A percentile compares a stretch with the other conserved stretches of the same genome.
Evolutionary conservation across 2,329 filamentous ascomycete species (phyloP).

Genomic region (Grosmannia clavigera): DNA sequence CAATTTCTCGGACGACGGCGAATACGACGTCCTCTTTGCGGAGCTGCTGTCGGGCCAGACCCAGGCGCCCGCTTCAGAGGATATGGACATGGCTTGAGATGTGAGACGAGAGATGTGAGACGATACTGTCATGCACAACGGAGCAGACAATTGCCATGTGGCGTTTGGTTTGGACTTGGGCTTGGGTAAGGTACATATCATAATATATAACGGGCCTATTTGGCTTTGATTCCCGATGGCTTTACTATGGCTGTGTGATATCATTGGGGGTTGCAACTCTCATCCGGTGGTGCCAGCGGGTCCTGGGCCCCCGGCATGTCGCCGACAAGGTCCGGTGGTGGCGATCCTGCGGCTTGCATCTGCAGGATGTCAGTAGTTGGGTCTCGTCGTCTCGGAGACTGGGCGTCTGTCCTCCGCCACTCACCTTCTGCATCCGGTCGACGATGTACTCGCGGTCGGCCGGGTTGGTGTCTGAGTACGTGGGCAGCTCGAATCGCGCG

Average conservation of each 20-base stretch:
- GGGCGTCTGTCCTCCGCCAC: not conserved
- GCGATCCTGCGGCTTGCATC: conserved; percentile 95
- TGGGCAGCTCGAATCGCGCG: conserved; percentile 68
- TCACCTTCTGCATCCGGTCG: conserved; percentile 92
- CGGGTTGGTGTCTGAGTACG: conserved; percentile 71
- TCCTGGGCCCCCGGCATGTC: conserved; percentile 79
- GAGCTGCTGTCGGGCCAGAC: conserved; percentile 42
- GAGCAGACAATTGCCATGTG: not conserved
- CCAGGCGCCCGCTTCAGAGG: conserved; percentile 14
- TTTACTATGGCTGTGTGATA: not conserved
- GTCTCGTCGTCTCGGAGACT: not conserved
- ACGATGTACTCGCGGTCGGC: conserved; percentile 85
- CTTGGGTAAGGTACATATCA: not conserved
- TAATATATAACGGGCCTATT: not conserved
- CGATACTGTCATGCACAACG: not conserved
- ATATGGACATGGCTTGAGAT: conserved; percentile 35
- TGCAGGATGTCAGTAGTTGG: conserved; percentile 23
- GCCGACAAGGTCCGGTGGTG: conserved; percentile 80
- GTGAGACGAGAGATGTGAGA: not conserved
- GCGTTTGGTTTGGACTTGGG: not conserved
- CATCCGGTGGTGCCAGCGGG: conserved; percentile 46
- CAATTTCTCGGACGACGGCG: conserved; percentile 39
- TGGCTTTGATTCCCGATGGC: not conserved
- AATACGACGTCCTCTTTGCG: conserved; percentile 54
- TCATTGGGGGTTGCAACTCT: conserved; percentile 49